Base-by-base conservation (phyloP, 306 rosid species). In the Inga oerstediana region DNA sequence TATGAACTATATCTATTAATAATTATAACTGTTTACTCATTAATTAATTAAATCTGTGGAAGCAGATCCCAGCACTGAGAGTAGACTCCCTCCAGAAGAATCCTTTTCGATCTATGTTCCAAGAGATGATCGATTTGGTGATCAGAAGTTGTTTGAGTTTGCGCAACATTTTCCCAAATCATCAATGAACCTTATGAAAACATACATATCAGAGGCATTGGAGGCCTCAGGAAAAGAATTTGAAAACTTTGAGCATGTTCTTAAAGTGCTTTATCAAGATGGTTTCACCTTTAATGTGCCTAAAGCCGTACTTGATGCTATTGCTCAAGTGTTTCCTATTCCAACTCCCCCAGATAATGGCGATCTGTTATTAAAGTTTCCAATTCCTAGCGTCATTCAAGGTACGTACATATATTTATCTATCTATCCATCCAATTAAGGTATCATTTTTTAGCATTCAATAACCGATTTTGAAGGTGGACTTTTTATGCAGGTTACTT, bases 71-170 rank as follows among this genome's bases (percentile, higher is more conserved):
- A 74, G 79, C 2, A 56, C 22, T 10, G 97, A 94, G 88, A 88
- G 80, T 15, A 43, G 56, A 44, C 75, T 71, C 15, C 54, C 56
- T 12, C 5, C 27, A 10, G 75, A 43, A 0, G 17, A 44, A 76
- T 82, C 61, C 73, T 81, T 20, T 3, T 61, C 39, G 22, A 22
- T 91, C 35, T 93, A 84, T 46, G 92, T 88, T 27, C 97, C 95
- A n/a, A 90, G 91, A 81, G 98, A 92, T 59, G 98, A 94, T 75
- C 74, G 83, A 46, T 92, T 94, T 62, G 89, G 91, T 3, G 90
- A 88, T 85, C 72, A 89, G 77, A 94, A 94, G 81, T 68, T 91
- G 43, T 80, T 90, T 4, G 98, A 94, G 20, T 92, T 94, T 15
- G 68, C 92, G 24, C 80, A 76, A 3, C 84, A 80, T 79, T 85